Conservation (phyloP, 495 filamentous ascomycete genomes). For the Podospora pseudoanserina region DNA sequence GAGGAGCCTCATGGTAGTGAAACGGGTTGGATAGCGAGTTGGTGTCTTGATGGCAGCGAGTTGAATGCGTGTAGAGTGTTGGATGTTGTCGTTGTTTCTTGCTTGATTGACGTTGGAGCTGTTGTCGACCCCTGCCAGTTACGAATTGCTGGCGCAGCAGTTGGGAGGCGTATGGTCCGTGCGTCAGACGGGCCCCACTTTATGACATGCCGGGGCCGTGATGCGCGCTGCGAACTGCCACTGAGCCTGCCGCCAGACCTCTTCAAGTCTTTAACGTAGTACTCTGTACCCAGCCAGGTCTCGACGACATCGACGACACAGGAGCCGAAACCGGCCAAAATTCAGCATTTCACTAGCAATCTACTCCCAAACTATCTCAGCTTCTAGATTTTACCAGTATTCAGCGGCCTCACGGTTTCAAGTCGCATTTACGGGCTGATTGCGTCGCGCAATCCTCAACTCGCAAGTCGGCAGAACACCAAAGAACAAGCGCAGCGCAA, state of each 20-base stretch:
- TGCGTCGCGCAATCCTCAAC: neutral
- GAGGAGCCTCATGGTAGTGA: slow-evolving; percentile 30
- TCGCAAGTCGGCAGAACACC: neutral
- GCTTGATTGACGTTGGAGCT: slow-evolving; percentile 4
- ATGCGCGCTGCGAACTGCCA: neutral
- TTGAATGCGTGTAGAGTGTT: neutral
- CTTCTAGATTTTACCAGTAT: no score
- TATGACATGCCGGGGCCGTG: neutral
- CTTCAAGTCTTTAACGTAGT: neutral
- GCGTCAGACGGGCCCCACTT: neutral
- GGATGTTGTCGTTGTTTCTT: neutral
- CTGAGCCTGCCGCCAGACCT: neutral
- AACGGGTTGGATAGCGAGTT: neutral
- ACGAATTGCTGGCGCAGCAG: slow-evolving; percentile 7
- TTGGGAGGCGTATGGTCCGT: neutral
- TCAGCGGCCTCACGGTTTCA: neutral
- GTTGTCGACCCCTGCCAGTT: slow-evolving; percentile 7
- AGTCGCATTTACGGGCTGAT: neutral
- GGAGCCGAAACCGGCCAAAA: neutral
- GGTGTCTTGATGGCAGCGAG: neutral
- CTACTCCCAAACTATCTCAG: neutral
- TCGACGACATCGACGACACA: neutral
- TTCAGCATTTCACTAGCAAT: neutral
- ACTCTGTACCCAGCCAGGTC: no score
- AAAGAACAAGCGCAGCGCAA: neutral